Evolutionary conservation across 1,284 basidiomycete species (phyloP).

Genomic region (Chondrostereum purpureum): DNA sequence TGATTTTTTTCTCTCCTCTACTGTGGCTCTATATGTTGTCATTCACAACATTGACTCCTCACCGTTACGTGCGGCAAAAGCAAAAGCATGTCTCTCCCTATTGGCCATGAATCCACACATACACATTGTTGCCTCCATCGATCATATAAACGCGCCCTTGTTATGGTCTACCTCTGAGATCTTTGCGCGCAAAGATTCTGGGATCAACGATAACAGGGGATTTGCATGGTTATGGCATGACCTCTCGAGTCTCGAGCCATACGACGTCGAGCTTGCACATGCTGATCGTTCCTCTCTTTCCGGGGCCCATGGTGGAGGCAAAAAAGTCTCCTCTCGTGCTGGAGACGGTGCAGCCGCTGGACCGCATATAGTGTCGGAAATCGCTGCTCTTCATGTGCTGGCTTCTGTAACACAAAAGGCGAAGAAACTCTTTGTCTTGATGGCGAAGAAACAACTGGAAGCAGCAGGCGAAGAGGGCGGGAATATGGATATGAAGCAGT

Average conservation of each 20-base stretch:
- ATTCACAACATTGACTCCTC: constrained; percentile 86
- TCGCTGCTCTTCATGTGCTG: constrained; percentile 78
- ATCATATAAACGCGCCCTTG: constrained; percentile 77
- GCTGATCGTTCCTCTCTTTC: constrained; percentile 59
- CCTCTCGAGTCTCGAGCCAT: constrained; percentile 74
- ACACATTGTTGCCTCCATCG: constrained; percentile 77
- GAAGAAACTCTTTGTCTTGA: constrained; percentile 67
- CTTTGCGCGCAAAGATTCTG: constrained; percentile 42
- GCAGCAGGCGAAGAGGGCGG: constrained; percentile 39
- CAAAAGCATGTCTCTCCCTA: constrained; percentile 57
- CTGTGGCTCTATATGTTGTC: constrained; percentile 57
- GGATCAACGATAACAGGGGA: constrained; percentile 34
- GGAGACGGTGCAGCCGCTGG: constrained; percentile 25
- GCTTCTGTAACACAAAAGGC: constrained; percentile 84
- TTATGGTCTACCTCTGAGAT: constrained; percentile 66
- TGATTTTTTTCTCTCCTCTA: constrained; percentile 43
- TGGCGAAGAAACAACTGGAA: constrained; percentile 62
- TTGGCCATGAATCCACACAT: constrained; percentile 69
- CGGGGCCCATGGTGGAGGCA: constrained; percentile 43
- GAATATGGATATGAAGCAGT: constrained; percentile 33
- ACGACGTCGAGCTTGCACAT: constrained; percentile 71
- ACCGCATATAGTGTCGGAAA: constrained; percentile 59
- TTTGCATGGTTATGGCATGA: constrained; percentile 89
- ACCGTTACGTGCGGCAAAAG: constrained; percentile 55
- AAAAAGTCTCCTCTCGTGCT: constrained; percentile 24